Percentiles rank a stretch among this genome's conserved stretches.
Conservation (phyloP, 306 rosid genomes). For the Hippophae rhamnoides region DNA sequence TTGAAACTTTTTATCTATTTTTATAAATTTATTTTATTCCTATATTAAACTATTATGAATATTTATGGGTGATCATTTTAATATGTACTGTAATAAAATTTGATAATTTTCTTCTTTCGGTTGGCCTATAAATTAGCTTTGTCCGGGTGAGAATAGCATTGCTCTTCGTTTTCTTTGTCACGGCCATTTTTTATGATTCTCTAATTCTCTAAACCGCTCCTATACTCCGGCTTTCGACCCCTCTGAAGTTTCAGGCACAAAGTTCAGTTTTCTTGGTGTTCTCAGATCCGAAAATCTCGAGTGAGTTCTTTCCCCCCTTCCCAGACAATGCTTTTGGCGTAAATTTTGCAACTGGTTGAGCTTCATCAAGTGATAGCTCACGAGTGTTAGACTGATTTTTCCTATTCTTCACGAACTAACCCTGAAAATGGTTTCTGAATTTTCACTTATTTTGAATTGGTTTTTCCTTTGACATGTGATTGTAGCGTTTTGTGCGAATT, state of each 20-base stretch:
- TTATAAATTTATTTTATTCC: no score
- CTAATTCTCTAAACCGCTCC: constrained; percentile 13
- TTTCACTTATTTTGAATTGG: not conserved
- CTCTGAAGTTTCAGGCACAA: constrained; percentile 21
- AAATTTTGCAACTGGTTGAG: not conserved
- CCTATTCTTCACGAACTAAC: not conserved
- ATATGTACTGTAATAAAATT: no score
- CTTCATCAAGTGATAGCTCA: constrained; percentile 13
- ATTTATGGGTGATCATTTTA: no score
- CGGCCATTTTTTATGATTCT: no score
- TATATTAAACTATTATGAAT: no score
- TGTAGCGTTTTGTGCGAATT: constrained; percentile 1
- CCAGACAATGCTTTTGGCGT: constrained; percentile 6
- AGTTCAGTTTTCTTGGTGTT: constrained; percentile 14
- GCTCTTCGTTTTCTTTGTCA: no score
- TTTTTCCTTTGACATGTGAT: constrained; percentile 1
- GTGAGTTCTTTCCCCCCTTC: constrained; percentile 18
- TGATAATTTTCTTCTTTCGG: no score
- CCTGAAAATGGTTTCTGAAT: constrained; percentile 4
- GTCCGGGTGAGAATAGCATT: no score
- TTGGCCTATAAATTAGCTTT: no score
- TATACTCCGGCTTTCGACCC: constrained; percentile 19
- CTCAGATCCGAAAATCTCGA: constrained; percentile 39
- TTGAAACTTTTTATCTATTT: no score
- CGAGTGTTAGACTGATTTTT: not conserved